These are phyloP conservation scores for Fusarium cyanostomum DNA, from an alignment of 2,329 filamentous ascomycete genomes.

Conservation along the genomic window DNA sequence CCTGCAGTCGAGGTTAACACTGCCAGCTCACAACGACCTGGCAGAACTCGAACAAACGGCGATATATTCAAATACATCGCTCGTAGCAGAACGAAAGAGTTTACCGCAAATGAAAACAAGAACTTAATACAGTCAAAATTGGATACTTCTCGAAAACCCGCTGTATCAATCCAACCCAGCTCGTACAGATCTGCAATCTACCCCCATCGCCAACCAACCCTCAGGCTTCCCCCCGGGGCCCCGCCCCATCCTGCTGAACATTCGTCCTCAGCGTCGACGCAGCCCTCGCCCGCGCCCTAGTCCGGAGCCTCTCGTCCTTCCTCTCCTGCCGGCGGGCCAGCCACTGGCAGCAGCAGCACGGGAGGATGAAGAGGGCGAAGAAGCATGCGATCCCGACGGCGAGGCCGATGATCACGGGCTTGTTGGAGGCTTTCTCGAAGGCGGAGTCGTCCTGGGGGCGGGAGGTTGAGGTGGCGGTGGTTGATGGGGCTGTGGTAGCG, in stretches of 20 bases:
- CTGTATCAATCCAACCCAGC: neutral
- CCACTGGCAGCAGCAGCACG: constrained; percentile 9
- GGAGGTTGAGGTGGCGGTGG: too few species aligned
- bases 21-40: too few species aligned
- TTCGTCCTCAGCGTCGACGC: neutral
- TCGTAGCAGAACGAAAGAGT: too few species aligned
- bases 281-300: neutral
- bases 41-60: too few species aligned
- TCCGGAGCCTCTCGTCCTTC: neutral
- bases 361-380: constrained; percentile 19
- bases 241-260: neutral
- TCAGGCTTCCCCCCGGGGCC: neutral
- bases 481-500: neutral
- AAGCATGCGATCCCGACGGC: neutral
- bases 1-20: too few species aligned
- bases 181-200: neutral
- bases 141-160: too few species aligned
- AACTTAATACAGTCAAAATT: neutral
- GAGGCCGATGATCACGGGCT: constrained; percentile 2
- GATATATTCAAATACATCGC: too few species aligned
- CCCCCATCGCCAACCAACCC: neutral
- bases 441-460: neutral
- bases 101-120: neutral
- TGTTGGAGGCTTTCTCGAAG: neutral
- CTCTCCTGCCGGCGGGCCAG: constrained; percentile 13